Base-by-base conservation (phyloP, 495 filamentous ascomycete species). In the Penicillium taxi region DNA sequence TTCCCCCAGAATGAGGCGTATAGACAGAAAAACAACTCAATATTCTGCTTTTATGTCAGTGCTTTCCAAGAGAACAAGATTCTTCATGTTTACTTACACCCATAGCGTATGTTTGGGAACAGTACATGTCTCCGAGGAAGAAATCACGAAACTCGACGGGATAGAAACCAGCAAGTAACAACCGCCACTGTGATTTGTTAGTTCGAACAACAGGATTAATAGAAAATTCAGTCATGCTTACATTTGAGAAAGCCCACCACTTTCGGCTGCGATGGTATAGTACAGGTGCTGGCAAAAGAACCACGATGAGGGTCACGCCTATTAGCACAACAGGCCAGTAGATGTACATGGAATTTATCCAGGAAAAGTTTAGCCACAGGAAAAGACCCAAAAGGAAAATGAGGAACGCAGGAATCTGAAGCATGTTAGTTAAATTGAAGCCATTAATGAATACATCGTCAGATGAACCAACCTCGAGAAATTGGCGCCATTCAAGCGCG, bases 61-160 rank as follows among this genome's bases (percentile, higher is more conserved):
- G 11, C 13, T 21, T n/a, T 11, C 6, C 19, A 4, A 30, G 9
- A 6, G 9, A 14, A 17, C 4, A 13, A 32, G 7, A 2, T 7
- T 1, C 7, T 9, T 11, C 7, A 24, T 7, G n/a, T 24, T 29
- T 5, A 77, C 86, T 69, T 72, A 94, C 86, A 16, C 85, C 81
- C 53, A 86, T 82, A 19, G 80, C 70, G 59, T 98, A 96, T 6
- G 87, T 91, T 35, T 88, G 74, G 4, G 91, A 96, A 55, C 91
- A 96, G 53, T 86, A 94, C 73, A 96, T 96, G 54, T 98, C 91
- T 11, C 91, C 91, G 0, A 96, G 71, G 58, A 94, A 98, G 64
- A 98, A 96, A 56, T 98, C 91, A 40, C 87, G 77, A 53, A 96
- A 98, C 55, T 96, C 91, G 13, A 98, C 91, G 7, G 84, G 87